These are phyloP conservation scores for Ichthyophthirius multifiliis DNA, from an alignment of 169 alveolate genomes.

Conservation along the genomic window DNA sequence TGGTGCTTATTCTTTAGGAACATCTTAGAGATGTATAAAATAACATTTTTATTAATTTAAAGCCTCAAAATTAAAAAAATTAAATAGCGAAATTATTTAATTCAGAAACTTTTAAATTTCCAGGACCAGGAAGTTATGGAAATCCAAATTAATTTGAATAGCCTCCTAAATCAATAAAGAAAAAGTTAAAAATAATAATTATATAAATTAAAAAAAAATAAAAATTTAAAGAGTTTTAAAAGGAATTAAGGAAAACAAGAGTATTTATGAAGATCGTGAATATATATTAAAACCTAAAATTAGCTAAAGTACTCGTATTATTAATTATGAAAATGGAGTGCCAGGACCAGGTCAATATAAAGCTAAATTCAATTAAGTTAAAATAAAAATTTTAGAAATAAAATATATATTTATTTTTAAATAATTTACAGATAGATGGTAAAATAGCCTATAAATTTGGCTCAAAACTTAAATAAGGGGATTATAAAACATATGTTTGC, in stretches of 20 bases:
- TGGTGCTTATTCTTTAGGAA: conserved; percentile 3
- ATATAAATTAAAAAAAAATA: too few relatives aligned
- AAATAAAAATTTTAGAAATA: not conserved
- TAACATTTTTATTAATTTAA: not conserved
- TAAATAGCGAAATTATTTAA: not conserved
- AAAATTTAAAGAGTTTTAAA: too few relatives aligned
- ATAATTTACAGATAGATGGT: too few relatives aligned
- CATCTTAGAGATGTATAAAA: conserved; percentile 2
- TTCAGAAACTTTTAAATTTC: not conserved
- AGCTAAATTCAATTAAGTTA: not conserved
- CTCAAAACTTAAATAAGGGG: too few relatives aligned
- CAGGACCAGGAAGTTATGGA: conserved; percentile 1
- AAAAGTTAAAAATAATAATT: not conserved
- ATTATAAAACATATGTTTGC: too few relatives aligned
- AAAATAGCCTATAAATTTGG: too few relatives aligned
- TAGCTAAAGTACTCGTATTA: not conserved
- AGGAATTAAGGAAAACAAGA: too few relatives aligned
- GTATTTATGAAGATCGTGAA: too few relatives aligned
- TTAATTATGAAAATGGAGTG: not conserved
- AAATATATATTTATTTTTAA: too few relatives aligned
- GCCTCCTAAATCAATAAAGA: too few relatives aligned
- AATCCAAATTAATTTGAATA: not conserved
- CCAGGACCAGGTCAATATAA: not conserved
- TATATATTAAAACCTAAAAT: not conserved
- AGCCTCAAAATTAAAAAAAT: not conserved